These are phyloP conservation scores for Colletotrichum noveboracense DNA, from an alignment of 2,329 filamentous ascomycete species.

Conservation along the genomic window DNA sequence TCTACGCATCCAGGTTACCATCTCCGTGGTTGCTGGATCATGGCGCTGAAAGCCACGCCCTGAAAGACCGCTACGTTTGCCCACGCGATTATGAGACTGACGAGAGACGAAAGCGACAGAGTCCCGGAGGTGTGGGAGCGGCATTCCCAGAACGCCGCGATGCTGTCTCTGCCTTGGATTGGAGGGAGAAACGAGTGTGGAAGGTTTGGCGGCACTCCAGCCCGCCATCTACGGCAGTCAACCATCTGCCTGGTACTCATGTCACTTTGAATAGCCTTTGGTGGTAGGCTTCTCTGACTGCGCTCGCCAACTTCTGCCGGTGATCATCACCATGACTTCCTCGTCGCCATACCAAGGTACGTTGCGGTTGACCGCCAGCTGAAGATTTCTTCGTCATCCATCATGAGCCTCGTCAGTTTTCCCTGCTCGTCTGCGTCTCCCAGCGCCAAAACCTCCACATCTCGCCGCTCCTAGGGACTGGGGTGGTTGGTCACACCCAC, in stretches of 20 bases:
- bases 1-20: neutral
- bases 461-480: neutral
- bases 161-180: constrained; percentile 4
- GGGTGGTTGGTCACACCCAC: constrained; percentile 20
- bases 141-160: neutral
- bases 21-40: neutral
- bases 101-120: constrained; percentile 6
- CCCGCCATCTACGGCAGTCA: neutral
- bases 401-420: constrained; percentile 17
- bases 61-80: neutral
- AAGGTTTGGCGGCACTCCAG: constrained; percentile 10
- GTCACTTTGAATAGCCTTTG: neutral
- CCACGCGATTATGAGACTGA: neutral
- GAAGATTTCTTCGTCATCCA: constrained; percentile 14
- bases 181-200: constrained; percentile 15
- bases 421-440: constrained; percentile 3
- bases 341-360: neutral
- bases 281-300: neutral
- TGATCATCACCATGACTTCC: neutral
- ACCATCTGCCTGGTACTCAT: neutral
- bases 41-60: neutral
- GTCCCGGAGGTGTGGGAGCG: neutral
- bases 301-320: neutral
- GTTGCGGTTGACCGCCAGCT: neutral
- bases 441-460: constrained; percentile 11